phyloP scores from a whole-genome alignment of 306 rosid genomes.

The Prunus campanulata region DNA sequence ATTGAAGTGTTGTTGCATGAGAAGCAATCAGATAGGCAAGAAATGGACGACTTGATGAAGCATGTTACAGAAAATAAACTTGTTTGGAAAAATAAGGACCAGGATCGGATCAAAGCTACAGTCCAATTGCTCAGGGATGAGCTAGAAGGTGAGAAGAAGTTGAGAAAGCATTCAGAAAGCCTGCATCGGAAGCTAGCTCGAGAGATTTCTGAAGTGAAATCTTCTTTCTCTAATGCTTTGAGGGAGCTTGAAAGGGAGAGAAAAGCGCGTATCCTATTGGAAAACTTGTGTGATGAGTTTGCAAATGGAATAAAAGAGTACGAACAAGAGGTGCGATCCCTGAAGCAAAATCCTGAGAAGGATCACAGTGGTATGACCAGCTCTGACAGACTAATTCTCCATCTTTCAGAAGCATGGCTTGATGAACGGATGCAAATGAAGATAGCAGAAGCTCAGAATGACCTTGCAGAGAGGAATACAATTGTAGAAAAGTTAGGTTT shows the following conservation, averaged over 20 bases:
- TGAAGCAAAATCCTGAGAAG: slow-evolving; percentile 45
- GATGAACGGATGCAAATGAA: slow-evolving; percentile 81
- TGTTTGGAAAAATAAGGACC: slow-evolving; percentile 42
- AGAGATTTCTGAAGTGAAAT: slow-evolving; percentile 58
- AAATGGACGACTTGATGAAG: slow-evolving; percentile 44
- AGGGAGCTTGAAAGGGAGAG: slow-evolving; percentile 75
- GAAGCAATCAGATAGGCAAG: slow-evolving; percentile 43
- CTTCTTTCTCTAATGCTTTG: slow-evolving; percentile 50
- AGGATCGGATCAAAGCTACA: slow-evolving; percentile 35
- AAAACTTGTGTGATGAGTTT: slow-evolving; percentile 78
- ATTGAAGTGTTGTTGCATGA: slow-evolving; percentile 50
- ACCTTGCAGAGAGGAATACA: slow-evolving; percentile 40
- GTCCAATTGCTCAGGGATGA: slow-evolving; percentile 46
- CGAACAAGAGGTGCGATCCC: slow-evolving; percentile 54
- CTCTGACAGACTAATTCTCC: slow-evolving; percentile 55
- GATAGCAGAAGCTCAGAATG: slow-evolving; percentile 28
- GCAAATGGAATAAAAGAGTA: slow-evolving; percentile 70
- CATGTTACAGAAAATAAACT: slow-evolving; percentile 34
- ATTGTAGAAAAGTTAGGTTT: slow-evolving; percentile 70
- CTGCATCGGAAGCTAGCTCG: slow-evolving; percentile 55
- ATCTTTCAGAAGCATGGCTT: slow-evolving; percentile 87
- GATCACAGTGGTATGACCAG: slow-evolving; percentile 29
- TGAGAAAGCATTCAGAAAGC: slow-evolving; percentile 61
- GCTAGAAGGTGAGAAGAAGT: slow-evolving; percentile 65
- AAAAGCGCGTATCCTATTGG: slow-evolving; percentile 60